Percentiles rank a stretch among this genome's conserved stretches.
Conservation (phyloP, 225 moss, liverwort and hornwort genomes). For the Marchantia polymorpha region DNA sequence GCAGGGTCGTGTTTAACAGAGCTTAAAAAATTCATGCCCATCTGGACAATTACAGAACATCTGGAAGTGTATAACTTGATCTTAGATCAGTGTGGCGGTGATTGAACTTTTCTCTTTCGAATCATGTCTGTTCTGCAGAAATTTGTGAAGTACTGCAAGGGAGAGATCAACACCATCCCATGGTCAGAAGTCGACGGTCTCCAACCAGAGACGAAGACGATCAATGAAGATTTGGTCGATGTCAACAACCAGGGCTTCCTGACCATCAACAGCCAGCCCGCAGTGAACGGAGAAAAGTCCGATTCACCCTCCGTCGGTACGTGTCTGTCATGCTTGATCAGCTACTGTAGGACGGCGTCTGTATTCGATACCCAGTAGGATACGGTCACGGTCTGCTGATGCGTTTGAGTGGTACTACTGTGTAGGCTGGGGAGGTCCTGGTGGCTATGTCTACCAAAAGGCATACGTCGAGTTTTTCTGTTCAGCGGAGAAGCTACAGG, state of each 20-base stretch:
- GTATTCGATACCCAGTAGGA: background rate
- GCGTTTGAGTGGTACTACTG: background rate
- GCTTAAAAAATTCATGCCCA: background rate
- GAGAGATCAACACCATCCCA: slow-evolving; percentile 75
- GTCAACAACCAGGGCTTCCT: slow-evolving; percentile 73
- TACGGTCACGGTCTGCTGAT: background rate
- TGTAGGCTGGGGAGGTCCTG: slow-evolving; percentile 94
- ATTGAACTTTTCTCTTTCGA: background rate
- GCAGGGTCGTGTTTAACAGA: background rate
- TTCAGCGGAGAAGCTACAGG: slow-evolving; percentile 65
- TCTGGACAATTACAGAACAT: background rate
- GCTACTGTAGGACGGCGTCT: background rate
- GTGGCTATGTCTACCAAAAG: slow-evolving; percentile 95
- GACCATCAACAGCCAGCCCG: slow-evolving; percentile 96
- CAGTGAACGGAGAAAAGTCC: slow-evolving; percentile 94
- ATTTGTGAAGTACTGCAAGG: slow-evolving; percentile 69
- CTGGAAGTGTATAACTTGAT: background rate
- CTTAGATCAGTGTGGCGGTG: background rate
- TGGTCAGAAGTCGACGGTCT: slow-evolving; percentile 95
- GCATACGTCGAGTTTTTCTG: slow-evolving; percentile 98
- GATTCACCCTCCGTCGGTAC: slow-evolving; percentile 76
- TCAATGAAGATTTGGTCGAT: slow-evolving; percentile 70
- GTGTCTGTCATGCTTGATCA: slow-evolving; percentile 4
- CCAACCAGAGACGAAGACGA: slow-evolving; percentile 85
- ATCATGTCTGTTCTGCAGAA: slow-evolving; percentile 30